Evolutionary conservation across 2,329 filamentous ascomycete species (phyloP).

Genomic region (Fusarium continuum): DNA sequence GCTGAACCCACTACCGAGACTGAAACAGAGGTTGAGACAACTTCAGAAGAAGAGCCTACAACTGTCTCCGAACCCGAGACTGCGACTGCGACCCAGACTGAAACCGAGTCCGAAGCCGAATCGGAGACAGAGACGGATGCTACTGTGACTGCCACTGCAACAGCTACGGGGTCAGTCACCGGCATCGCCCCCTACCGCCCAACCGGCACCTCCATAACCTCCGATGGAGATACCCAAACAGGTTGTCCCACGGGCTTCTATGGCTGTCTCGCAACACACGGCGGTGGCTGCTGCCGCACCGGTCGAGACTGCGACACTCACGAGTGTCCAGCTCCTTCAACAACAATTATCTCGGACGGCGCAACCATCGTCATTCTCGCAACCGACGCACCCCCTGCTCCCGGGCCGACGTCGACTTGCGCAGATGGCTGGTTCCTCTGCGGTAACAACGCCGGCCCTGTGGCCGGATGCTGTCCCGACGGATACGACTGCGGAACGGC

Average conservation of each 20-base stretch:
- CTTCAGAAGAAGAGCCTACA: slow-evolving; percentile 25
- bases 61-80: neutral
- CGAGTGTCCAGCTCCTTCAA: slow-evolving; percentile 73
- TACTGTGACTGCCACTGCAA: slow-evolving; percentile 35
- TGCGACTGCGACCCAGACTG: neutral
- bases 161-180: slow-evolving; percentile 49
- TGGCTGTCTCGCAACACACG: slow-evolving; percentile 84
- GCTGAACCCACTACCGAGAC: slow-evolving; percentile 52
- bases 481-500: slow-evolving; percentile 78
- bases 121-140: slow-evolving; percentile 31
- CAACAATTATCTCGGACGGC: slow-evolving; percentile 73
- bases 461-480: slow-evolving; percentile 84
- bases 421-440: slow-evolving; percentile 84
- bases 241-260: slow-evolving; percentile 91
- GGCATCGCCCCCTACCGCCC: slow-evolving; percentile 60
- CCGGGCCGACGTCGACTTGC: slow-evolving; percentile 62
- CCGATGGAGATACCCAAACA: slow-evolving; percentile 49
- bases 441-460: slow-evolving; percentile 62
- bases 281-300: slow-evolving; percentile 86
- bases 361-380: slow-evolving; percentile 75
- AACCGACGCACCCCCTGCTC: slow-evolving; percentile 56
- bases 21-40: slow-evolving; percentile 44
- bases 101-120: neutral
- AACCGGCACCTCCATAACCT: slow-evolving; percentile 49
- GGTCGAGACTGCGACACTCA: slow-evolving; percentile 85